Percentiles rank a stretch among this genome's conserved stretches.
Conservation (phyloP, 169 alveolate species). For the Pseudocohnilembus persalinus region DNA sequence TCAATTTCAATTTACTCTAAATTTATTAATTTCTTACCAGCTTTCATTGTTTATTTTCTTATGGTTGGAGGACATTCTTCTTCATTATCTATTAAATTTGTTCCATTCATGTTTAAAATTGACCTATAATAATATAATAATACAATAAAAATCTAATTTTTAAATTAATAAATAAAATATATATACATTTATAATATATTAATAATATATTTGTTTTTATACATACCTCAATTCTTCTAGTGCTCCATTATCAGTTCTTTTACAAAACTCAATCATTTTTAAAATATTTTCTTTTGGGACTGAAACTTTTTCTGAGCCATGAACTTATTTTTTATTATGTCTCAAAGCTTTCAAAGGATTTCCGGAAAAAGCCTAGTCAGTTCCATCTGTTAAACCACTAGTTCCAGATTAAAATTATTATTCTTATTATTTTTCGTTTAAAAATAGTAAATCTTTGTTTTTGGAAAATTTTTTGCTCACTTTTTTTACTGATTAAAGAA, state of each 20-base stretch:
- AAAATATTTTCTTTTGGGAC: not conserved
- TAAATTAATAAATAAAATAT: too few species aligned
- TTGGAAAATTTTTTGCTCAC: not conserved
- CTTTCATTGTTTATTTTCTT: too few species aligned
- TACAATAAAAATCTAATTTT: too few species aligned
- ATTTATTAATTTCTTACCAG: too few species aligned
- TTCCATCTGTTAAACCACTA: conserved; percentile 23
- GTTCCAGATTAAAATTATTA: not conserved
- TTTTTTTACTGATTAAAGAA: not conserved
- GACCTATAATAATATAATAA: too few species aligned
- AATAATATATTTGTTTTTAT: too few species aligned
- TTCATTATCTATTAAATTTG: too few species aligned
- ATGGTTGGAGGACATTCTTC: too few species aligned
- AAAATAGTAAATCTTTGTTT: not conserved
- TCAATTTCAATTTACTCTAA: too few species aligned
- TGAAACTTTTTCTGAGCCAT: not conserved
- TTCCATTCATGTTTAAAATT: too few species aligned
- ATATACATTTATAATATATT: too few species aligned
- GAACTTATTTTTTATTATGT: conserved; percentile 19
- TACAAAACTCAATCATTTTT: not conserved
- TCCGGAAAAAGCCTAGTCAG: conserved; percentile 44
- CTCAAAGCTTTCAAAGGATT: conserved; percentile 50
- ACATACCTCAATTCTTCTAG: not conserved
- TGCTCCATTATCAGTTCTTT: not conserved
- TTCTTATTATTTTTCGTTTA: not conserved